Base-by-base conservation (phyloP, 1,284 basidiomycete genomes). In the Vanrija humicola region DNA sequence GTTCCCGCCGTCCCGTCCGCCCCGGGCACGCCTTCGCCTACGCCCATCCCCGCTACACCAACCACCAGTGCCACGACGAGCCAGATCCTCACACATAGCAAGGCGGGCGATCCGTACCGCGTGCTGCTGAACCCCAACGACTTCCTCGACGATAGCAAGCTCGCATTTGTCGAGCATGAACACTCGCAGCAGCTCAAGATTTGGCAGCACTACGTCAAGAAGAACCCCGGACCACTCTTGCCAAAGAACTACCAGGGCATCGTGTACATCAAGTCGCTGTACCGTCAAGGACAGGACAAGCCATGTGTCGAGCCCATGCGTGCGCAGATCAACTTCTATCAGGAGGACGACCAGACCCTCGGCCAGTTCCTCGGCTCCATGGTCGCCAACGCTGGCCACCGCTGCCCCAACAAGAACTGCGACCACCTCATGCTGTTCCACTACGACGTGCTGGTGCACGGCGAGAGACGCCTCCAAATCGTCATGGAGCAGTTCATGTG, bases 171-270 rank as follows among this genome's bases (percentile, higher is more conserved):
- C 34, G 86, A 88, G 69, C 86, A 85, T 78, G 84, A 86, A 55
- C 88, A 94, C 59, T 84, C 86, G 55, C 89, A 93, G 65, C 87
- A 90, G 62, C 82, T 89, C 42, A 85, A 87, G 46, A 83, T 92
- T 18, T 97, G 93, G 90, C 87, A 91, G 67, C 93, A 89, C 86
- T 95, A 95, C 68, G 77, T 89, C 14, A 83, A 86, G 48, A 86
- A 89, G 75, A 88, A 91, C 73, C 73, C 79, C 6, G 89, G 91
- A 66, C 87, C 89, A 63, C 87, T 96, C 64, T 83, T 89, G 43
- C 89, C 95, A 28, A 91, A 94, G 72, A 89, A 93, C 71, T 97
- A 95, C 69, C 95, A 98, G 70, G 85, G 86, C 64, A 87, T 98
- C 72, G 68, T 73, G n/a, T 77, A 74, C 53, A 61, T 75, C 8